Percentiles rank a stretch among this genome's conserved stretches.
phyloP scores from a whole-genome alignment of 495 filamentous ascomycete species.

The Penicillium robsamsonii region DNA sequence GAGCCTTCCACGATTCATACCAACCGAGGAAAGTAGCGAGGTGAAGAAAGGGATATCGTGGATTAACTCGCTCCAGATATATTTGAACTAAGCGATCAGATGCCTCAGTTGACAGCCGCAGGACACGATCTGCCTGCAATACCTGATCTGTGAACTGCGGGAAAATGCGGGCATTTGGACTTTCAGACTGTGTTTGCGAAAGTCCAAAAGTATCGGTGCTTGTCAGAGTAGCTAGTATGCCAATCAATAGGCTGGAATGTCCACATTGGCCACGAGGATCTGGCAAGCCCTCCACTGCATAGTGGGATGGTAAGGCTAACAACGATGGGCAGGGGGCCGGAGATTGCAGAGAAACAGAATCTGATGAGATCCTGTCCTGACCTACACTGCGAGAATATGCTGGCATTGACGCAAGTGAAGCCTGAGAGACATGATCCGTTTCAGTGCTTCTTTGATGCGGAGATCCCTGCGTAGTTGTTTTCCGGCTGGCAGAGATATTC shows the following conservation, averaged over 20 bases:
- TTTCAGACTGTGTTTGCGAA: background rate
- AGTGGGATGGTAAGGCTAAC: background rate
- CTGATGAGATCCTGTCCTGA: background rate
- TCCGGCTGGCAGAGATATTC: background rate
- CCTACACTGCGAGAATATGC: background rate
- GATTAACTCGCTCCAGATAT: conserved; percentile 25
- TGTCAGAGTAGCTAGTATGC: conserved; percentile 15
- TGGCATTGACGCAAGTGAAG: background rate
- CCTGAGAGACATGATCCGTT: background rate
- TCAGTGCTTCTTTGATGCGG: background rate
- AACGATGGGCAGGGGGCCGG: background rate
- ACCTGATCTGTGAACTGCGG: background rate
- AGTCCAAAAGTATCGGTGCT: background rate
- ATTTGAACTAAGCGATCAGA: conserved; percentile 16
- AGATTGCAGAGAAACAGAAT: background rate
- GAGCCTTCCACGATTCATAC: conserved; percentile 21
- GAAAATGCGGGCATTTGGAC: background rate
- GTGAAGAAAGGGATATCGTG: conserved; percentile 26
- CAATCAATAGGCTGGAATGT: conserved; percentile 11
- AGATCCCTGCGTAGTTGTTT: background rate
- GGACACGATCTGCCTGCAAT: background rate
- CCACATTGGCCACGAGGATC: conserved; percentile 6
- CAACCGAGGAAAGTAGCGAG: conserved; percentile 18
- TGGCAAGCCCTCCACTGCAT: background rate
- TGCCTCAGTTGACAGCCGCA: conserved; percentile 1